Evolutionary conservation across 2,329 filamentous ascomycete genomes (phyloP).

Genomic region (Clarireedia monteithiana): DNA sequence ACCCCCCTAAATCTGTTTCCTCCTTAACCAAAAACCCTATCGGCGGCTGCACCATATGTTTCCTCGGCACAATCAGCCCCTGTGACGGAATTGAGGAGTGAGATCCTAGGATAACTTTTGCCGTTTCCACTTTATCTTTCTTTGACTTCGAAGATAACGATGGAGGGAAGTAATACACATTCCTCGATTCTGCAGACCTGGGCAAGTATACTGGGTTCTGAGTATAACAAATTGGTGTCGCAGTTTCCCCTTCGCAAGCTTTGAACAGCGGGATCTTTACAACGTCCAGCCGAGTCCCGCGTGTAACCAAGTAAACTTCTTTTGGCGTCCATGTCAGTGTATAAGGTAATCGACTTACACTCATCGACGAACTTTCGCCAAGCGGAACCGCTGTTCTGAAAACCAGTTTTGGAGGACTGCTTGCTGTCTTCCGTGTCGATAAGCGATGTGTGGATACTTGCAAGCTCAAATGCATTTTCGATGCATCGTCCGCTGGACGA

Average conservation of each 20-base stretch:
- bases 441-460: conserved; percentile 1
- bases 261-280: not conserved
- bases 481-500: not conserved
- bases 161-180: conserved; percentile 1
- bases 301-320: not conserved
- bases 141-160: not conserved
- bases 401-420: not conserved
- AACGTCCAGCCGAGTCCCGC: not conserved
- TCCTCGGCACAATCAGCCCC: not conserved
- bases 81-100: conserved; percentile 1
- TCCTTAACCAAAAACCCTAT: not conserved
- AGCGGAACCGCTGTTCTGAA: not conserved
- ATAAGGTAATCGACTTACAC: not conserved
- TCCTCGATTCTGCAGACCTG: not conserved
- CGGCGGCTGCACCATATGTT: not conserved
- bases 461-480: not conserved
- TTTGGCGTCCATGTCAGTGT: not conserved
- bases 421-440: not conserved
- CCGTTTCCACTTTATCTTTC: not conserved
- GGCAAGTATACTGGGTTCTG: not conserved
- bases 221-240: not conserved
- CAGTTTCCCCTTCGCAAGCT: not conserved
- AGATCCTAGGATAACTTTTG: not conserved
- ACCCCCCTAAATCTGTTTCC: not conserved
- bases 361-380: not conserved